A percentile compares a stretch with the other conserved stretches of the same genome.
Conservation (phyloP, 1,139 yeast genomes). For the Zygosaccharomyces pseudobailii region DNA sequence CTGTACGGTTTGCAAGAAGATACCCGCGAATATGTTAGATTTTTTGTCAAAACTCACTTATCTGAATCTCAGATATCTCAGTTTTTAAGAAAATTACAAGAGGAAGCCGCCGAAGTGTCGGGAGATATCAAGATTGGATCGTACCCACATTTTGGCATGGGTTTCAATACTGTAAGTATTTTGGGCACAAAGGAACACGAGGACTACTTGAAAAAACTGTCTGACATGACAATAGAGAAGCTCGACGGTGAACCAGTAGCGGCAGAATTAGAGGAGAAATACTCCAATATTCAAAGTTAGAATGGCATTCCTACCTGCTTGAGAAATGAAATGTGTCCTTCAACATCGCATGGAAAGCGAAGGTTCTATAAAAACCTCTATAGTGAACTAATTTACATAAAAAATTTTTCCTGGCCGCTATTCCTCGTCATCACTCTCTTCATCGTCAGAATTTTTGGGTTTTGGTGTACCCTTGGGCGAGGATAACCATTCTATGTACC, state of each 20-base stretch:
- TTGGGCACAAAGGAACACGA: constrained; percentile 49
- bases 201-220: constrained; percentile 42
- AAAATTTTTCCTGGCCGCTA: neutral
- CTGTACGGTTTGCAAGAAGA: constrained; percentile 21
- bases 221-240: constrained; percentile 41
- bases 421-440: constrained; percentile 46
- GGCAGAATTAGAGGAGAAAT: constrained; percentile 48
- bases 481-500: constrained; percentile 91
- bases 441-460: constrained; percentile 90
- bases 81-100: constrained; percentile 50
- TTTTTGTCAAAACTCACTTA: constrained; percentile 55
- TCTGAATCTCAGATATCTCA: constrained; percentile 70
- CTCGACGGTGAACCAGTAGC: constrained; percentile 53
- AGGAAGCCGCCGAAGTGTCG: constrained; percentile 37
- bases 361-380: neutral
- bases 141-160: constrained; percentile 69
- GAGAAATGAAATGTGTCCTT: neutral
- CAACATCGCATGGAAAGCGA: neutral
- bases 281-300: constrained; percentile 24
- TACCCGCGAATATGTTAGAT: constrained; percentile 40
- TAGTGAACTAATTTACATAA: constrained; percentile 1
- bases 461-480: constrained; percentile 97
- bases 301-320: neutral
- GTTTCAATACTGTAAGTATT: constrained; percentile 65
- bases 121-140: constrained; percentile 65